Evolutionary conservation across 1,139 yeast species (phyloP).

Genomic region (Protomyces inundatus): DNA sequence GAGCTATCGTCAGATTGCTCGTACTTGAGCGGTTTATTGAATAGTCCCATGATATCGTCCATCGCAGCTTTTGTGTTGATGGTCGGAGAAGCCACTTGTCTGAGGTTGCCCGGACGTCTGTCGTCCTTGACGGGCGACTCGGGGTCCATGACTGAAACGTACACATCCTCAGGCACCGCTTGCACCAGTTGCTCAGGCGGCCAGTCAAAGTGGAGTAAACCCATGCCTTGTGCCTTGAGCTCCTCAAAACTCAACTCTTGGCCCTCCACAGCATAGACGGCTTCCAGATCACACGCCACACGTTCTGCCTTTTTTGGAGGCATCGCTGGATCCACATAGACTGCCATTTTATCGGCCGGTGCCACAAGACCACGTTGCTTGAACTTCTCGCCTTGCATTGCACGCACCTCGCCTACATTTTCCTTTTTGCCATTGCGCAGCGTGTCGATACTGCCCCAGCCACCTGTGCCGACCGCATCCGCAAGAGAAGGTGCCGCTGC

Average conservation of each 20-base stretch:
- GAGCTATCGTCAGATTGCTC: slow-evolving; percentile 40
- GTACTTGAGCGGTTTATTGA: slow-evolving; percentile 55
- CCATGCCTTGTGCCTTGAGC: slow-evolving; percentile 49
- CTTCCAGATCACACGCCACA: slow-evolving; percentile 46
- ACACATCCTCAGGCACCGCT: not conserved
- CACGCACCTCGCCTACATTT: slow-evolving; percentile 44
- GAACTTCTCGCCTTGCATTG: slow-evolving; percentile 52
- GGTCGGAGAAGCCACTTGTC: slow-evolving; percentile 53
- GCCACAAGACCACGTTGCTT: not conserved
- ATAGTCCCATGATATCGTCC: slow-evolving; percentile 70
- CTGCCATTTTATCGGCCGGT: not conserved
- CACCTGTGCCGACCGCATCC: slow-evolving; percentile 34
- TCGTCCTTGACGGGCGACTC: slow-evolving; percentile 8
- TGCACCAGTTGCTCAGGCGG: not conserved
- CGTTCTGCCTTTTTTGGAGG: slow-evolving; percentile 53
- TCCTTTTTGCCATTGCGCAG: slow-evolving; percentile 57
- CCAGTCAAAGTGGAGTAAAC: slow-evolving; percentile 32
- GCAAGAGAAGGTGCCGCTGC: slow-evolving; percentile 34
- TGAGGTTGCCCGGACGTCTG: not conserved
- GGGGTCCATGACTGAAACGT: slow-evolving; percentile 22
- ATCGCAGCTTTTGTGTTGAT: slow-evolving; percentile 72
- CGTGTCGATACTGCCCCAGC: slow-evolving; percentile 53
- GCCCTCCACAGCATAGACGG: slow-evolving; percentile 48
- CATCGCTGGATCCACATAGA: slow-evolving; percentile 11
- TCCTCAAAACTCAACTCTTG: slow-evolving; percentile 62